Conservation (phyloP, 495 filamentous ascomycete genomes). For the Tricharina praecox region DNA sequence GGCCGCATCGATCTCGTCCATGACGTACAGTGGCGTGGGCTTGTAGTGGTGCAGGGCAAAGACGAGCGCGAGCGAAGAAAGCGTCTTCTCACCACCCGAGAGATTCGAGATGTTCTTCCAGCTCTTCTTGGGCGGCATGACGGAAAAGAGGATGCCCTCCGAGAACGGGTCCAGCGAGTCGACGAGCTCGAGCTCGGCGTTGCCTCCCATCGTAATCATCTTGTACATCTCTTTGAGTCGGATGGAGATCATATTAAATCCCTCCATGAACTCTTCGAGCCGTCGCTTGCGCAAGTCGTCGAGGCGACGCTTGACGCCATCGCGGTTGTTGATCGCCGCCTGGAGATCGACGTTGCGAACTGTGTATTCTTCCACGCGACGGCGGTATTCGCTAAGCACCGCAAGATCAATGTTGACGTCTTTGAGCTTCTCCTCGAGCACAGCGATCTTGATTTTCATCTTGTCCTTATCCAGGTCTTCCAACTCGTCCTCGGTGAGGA, state of each 20-base stretch:
- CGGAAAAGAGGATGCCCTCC: slow-evolving; percentile 87
- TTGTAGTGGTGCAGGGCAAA: slow-evolving; percentile 98
- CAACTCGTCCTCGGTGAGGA: slow-evolving; percentile 48
- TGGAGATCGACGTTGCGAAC: slow-evolving; percentile 65
- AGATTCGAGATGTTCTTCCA: slow-evolving; percentile 99
- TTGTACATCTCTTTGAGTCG: slow-evolving; percentile 99
- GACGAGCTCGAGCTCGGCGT: slow-evolving; percentile 91
- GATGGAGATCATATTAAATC: slow-evolving; percentile 85
- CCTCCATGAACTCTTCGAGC: slow-evolving; percentile 95
- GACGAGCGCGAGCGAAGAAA: slow-evolving; percentile 82
- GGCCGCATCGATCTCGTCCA: slow-evolving; percentile 98
- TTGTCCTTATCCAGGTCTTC: slow-evolving; percentile 78
- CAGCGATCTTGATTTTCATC: slow-evolving; percentile 74
- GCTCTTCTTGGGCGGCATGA: slow-evolving; percentile 98
- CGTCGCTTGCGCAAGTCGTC: slow-evolving; percentile 80
- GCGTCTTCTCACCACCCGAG: slow-evolving; percentile 88
- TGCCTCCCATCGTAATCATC: slow-evolving; percentile 99
- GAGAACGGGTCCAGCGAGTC: slow-evolving; percentile 92
- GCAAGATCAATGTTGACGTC: slow-evolving; percentile 76
- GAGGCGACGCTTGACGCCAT: slow-evolving; percentile 71
- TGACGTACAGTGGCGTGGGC: slow-evolving; percentile 92
- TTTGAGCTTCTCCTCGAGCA: slow-evolving; percentile 81
- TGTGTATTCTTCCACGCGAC: slow-evolving; percentile 70
- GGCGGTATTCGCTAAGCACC: slow-evolving; percentile 84
- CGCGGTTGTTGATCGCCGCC: slow-evolving; percentile 55